Evolutionary conservation across 306 rosid genomes (phyloP).

Genomic region (Mimosa bimucronata): DNA sequence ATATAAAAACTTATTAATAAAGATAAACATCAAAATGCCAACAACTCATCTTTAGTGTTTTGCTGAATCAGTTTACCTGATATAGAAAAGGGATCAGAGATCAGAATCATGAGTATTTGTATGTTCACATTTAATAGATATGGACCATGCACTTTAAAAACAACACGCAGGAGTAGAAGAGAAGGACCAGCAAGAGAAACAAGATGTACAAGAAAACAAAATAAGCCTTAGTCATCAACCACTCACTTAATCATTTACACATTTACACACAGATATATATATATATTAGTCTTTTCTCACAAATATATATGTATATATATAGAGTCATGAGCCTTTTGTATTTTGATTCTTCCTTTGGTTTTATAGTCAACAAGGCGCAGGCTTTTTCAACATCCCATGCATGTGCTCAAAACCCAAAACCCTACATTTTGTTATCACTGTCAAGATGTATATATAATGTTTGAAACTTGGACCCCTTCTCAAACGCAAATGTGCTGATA

Average conservation of each 20-base stretch:
- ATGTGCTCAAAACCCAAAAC: not conserved
- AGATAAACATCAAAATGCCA: too few relatives aligned
- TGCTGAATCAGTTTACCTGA: too few relatives aligned
- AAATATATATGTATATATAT: not conserved
- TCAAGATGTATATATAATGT: too few relatives aligned
- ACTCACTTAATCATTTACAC: not conserved
- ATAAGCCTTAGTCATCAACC: slow-evolving; percentile 14
- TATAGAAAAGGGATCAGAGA: not conserved
- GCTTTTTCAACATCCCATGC: not conserved
- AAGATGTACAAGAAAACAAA: not conserved
- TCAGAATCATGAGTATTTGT: not conserved
- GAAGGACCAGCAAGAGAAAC: not conserved
- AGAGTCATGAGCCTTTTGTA: slow-evolving; percentile 21
- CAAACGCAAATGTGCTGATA: too few relatives aligned
- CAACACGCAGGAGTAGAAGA: not conserved
- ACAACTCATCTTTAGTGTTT: too few relatives aligned
- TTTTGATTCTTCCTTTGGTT: slow-evolving; percentile 3
- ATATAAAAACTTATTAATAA: too few relatives aligned
- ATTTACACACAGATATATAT: too few relatives aligned
- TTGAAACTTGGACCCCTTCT: too few relatives aligned
- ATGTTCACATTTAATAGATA: slow-evolving; percentile 2
- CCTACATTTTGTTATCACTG: not conserved
- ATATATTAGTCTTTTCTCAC: not conserved
- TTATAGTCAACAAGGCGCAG: slow-evolving; percentile 1
- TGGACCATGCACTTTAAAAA: slow-evolving; percentile 29